These are phyloP conservation scores for Neodidymelliopsis sp. DNA, from an alignment of 2,329 filamentous ascomycete species.

Conservation along the genomic window DNA sequence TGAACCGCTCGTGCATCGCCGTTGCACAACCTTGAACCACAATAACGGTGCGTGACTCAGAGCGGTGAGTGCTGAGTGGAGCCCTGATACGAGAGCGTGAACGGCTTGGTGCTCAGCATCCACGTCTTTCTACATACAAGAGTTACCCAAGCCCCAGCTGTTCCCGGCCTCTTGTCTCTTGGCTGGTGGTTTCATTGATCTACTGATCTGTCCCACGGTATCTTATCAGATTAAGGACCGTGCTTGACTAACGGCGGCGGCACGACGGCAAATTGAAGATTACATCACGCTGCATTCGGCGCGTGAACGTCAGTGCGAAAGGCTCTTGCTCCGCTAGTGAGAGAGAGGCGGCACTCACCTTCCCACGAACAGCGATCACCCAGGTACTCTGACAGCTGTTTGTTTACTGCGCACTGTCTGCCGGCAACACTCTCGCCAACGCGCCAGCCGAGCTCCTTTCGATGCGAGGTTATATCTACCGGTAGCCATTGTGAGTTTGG, in stretches of 20 bases:
- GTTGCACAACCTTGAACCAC: slow-evolving; percentile 15
- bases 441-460: slow-evolving; percentile 8
- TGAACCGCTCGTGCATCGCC: slow-evolving; percentile 18
- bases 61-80: slow-evolving; percentile 27
- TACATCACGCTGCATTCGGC: slow-evolving; percentile 22
- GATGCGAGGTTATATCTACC: slow-evolving; percentile 24
- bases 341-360: slow-evolving; percentile 8
- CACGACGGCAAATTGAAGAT: slow-evolving; percentile 13
- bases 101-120: slow-evolving; percentile 9
- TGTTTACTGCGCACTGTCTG: slow-evolving; percentile 12
- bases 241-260: slow-evolving; percentile 12
- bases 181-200: not conserved
- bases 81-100: slow-evolving; percentile 10
- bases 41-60: slow-evolving; percentile 22
- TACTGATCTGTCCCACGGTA: not conserved
- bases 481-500: slow-evolving; percentile 32
- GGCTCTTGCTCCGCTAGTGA: slow-evolving; percentile 18
- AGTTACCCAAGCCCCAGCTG: not conserved
- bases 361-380: slow-evolving; percentile 17
- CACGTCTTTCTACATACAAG: slow-evolving; percentile 4
- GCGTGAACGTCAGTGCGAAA: slow-evolving; percentile 19
- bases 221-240: slow-evolving; percentile 23
- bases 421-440: slow-evolving; percentile 6
- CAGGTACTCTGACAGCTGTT: slow-evolving; percentile 16
- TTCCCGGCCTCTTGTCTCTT: not conserved